Evolutionary conservation across 306 rosid species (phyloP).

Genomic region (Cucurbita ficifolia): DNA sequence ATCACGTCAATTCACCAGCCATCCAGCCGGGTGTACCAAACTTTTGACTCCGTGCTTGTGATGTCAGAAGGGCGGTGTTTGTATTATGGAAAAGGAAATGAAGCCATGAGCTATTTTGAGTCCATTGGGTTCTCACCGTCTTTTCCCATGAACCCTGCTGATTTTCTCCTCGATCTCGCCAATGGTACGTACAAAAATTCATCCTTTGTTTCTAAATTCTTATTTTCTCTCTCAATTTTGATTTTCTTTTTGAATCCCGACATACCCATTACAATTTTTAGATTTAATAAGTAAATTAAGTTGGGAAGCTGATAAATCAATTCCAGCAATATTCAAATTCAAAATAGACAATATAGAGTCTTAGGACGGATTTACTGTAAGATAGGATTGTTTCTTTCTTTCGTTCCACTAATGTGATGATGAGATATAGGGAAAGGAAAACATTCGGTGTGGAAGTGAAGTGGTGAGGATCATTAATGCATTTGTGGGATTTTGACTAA

Average conservation of each 20-base stretch:
- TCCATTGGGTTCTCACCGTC: constrained; percentile 57
- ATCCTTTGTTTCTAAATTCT: no score
- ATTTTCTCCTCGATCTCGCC: constrained; percentile 86
- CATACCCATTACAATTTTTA: no score
- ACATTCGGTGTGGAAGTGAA: not conserved
- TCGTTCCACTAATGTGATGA: no score
- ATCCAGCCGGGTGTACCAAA: constrained; percentile 73
- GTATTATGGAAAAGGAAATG: constrained; percentile 52
- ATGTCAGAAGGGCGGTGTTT: constrained; percentile 54
- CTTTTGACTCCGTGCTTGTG: constrained; percentile 45
- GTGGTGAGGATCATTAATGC: not conserved
- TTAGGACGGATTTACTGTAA: no score
- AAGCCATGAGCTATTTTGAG: constrained; percentile 50
- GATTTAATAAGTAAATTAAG: no score
- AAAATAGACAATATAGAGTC: no score
- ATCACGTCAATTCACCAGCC: constrained; percentile 82
- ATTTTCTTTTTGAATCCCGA: no score
- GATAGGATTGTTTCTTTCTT: no score
- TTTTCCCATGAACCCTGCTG: constrained; percentile 82
- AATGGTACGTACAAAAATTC: constrained; percentile 41
- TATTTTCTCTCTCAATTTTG: no score
- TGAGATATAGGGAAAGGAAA: no score
- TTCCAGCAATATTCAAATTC: no score
- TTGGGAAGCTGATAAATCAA: no score
- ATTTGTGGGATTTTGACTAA: not conserved